phyloP scores from a whole-genome alignment of 495 filamentous ascomycete species.

The Beverwykella pulmonaria region DNA sequence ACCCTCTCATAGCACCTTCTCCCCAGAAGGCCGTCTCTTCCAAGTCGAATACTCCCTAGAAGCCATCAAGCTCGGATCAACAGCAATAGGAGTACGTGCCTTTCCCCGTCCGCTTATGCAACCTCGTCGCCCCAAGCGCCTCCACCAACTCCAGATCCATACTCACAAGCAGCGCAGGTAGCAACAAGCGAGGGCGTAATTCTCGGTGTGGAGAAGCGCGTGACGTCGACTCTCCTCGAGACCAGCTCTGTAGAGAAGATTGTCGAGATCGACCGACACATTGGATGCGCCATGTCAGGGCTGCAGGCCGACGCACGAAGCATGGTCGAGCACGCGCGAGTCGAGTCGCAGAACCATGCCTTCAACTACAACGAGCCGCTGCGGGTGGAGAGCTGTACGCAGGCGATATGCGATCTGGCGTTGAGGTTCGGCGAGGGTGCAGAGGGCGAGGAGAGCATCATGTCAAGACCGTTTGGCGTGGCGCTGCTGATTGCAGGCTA shows the following conservation, averaged over 20 bases:
- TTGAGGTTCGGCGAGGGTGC: constrained; percentile 96
- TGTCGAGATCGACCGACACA: constrained; percentile 97
- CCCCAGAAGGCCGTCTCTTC: constrained; percentile 98
- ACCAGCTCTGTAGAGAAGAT: constrained; percentile 98
- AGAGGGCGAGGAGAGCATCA: constrained; percentile 97
- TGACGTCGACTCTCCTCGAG: constrained; percentile 94
- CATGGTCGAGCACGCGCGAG: constrained; percentile 96
- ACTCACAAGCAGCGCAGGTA: constrained; percentile 55
- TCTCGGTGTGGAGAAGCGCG: constrained; percentile 97
- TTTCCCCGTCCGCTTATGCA: constrained; percentile 11
- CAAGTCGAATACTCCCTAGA: constrained; percentile 99
- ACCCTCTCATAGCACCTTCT: constrained; percentile 81
- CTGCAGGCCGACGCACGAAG: constrained; percentile 94
- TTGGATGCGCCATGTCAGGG: constrained; percentile 97
- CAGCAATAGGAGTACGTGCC: constrained; percentile 83
- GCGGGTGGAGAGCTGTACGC: constrained; percentile 94
- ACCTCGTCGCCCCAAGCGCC: background rate
- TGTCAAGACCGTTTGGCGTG: constrained; percentile 95
- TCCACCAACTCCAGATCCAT: background rate
- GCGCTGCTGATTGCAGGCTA: constrained; percentile 94
- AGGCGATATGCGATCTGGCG: constrained; percentile 97
- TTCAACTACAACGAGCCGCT: constrained; percentile 97
- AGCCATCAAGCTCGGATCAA: constrained; percentile 98
- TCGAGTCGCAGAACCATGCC: constrained; percentile 92
- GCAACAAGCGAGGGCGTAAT: constrained; percentile 92